Percentiles rank a stretch among this genome's conserved stretches.
These are phyloP conservation scores for Lactarius evosmus DNA, from an alignment of 768 basidiomycete species.

Conservation along the genomic window DNA sequence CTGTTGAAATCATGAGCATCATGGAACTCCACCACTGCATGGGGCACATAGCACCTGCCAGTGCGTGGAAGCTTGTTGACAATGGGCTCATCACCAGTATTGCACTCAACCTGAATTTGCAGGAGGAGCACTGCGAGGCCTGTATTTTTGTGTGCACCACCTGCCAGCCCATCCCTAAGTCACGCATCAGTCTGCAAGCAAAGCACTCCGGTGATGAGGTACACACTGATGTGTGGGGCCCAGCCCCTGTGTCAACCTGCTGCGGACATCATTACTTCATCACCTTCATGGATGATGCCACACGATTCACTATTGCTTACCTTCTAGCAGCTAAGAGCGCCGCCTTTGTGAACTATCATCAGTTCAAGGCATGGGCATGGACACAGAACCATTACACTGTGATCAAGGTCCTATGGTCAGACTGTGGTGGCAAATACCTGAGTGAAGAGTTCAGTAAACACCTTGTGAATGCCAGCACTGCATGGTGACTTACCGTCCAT, in stretches of 20 bases:
- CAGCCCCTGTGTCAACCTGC: neutral
- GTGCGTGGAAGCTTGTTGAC: conserved; percentile 29
- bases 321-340: too few relatives aligned
- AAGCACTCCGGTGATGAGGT: neutral
- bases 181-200: neutral
- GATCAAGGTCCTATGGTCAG: too few relatives aligned
- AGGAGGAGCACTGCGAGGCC: conserved; percentile 37
- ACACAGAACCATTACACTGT: too few relatives aligned
- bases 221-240: neutral
- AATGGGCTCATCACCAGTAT: neutral
- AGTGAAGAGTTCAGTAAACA: too few relatives aligned
- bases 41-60: conserved; percentile 36
- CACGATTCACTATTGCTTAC: too few relatives aligned
- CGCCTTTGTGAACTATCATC: too few relatives aligned
- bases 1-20: conserved; percentile 6
- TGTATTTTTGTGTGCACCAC: neutral
- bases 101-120: neutral
- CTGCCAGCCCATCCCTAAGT: neutral
- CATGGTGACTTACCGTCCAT: too few relatives aligned
- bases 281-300: neutral
- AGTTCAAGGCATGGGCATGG: too few relatives aligned
- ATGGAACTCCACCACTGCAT: conserved; percentile 34
- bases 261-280: neutral
- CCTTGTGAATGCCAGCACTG: too few relatives aligned
- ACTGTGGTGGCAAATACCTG: too few relatives aligned